A percentile compares a stretch with the other conserved stretches of the same genome.
phyloP scores from a whole-genome alignment of 208 protist genomes.

The Leishmania aethiopica region DNA sequence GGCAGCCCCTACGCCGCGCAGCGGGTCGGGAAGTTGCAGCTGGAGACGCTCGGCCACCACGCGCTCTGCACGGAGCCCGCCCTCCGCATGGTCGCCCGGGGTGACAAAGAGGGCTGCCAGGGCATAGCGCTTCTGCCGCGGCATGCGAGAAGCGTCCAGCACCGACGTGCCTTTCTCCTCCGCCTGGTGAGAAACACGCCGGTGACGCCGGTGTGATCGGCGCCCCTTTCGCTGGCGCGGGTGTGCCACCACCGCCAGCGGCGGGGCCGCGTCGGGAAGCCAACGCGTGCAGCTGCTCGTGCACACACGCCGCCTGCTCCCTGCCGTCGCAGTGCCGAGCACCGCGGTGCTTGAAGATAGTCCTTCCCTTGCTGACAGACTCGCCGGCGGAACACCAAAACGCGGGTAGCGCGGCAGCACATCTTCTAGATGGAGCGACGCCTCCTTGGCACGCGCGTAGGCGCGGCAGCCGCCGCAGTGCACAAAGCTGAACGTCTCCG shows the following conservation, averaged over 20 bases:
- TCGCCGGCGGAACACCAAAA: conserved; percentile 34
- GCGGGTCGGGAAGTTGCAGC: conserved; percentile 49
- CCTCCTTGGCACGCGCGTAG: conserved; percentile 34
- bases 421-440: conserved; percentile 34
- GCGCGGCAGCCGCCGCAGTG: conserved; percentile 42
- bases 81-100: conserved; percentile 37
- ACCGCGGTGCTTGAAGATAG: background rate
- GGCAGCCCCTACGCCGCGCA: conserved; percentile 12
- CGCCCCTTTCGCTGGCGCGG: background rate
- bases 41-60: conserved; percentile 66
- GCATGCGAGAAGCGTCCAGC: conserved; percentile 2
- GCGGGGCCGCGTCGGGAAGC: conserved; percentile 19
- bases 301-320: conserved; percentile 6
- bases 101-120: conserved; percentile 68
- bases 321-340: background rate
- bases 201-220: background rate
- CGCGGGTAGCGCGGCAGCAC: conserved; percentile 64
- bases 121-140: conserved; percentile 37
- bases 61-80: conserved; percentile 43
- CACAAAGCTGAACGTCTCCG: conserved; percentile 74
- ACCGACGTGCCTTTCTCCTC: conserved; percentile 2
- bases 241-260: conserved; percentile 20
- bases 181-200: background rate
- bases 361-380: background rate
- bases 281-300: conserved; percentile 35